These are phyloP conservation scores for Didymella exigua DNA, from an alignment of 2,329 filamentous ascomycete species.

Conservation along the genomic window DNA sequence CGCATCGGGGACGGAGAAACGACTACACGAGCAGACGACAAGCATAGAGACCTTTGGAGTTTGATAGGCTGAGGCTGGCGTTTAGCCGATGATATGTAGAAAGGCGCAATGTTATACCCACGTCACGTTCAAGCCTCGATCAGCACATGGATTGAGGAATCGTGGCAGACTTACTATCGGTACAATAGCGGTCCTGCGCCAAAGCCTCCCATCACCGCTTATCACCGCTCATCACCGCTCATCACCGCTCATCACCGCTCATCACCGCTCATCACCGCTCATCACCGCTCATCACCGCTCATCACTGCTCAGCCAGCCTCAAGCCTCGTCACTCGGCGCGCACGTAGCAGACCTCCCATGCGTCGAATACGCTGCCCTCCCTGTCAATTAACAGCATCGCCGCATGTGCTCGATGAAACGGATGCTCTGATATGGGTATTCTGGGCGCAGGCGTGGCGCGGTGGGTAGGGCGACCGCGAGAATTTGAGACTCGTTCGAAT, in stretches of 20 bases:
- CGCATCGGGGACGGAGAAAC: neutral
- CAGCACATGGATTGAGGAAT: too few relatives aligned
- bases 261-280: conserved; percentile 1
- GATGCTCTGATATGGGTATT: neutral
- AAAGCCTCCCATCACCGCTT: too few relatives aligned
- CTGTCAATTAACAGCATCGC: neutral
- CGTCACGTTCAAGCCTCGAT: neutral
- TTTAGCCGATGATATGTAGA: conserved; percentile 2
- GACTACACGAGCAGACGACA: conserved; percentile 1
- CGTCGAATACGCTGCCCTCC: neutral
- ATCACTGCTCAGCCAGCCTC: conserved; percentile 6
- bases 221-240: neutral
- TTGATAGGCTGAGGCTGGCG: neutral
- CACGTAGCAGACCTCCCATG: neutral
- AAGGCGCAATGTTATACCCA: conserved; percentile 17
- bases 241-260: conserved; percentile 3
- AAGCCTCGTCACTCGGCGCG: neutral
- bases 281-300: neutral
- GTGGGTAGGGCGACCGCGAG: neutral
- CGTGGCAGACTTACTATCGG: neutral
- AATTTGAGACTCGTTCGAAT: neutral
- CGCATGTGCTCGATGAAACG: too few relatives aligned
- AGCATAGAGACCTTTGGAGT: neutral
- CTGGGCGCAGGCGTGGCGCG: neutral
- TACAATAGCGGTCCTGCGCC: too few relatives aligned